A percentile compares a stretch with the other conserved stretches of the same genome.
These are phyloP conservation scores for Polychaeton citri DNA, from an alignment of 2,329 filamentous ascomycete species.

Conservation along the genomic window DNA sequence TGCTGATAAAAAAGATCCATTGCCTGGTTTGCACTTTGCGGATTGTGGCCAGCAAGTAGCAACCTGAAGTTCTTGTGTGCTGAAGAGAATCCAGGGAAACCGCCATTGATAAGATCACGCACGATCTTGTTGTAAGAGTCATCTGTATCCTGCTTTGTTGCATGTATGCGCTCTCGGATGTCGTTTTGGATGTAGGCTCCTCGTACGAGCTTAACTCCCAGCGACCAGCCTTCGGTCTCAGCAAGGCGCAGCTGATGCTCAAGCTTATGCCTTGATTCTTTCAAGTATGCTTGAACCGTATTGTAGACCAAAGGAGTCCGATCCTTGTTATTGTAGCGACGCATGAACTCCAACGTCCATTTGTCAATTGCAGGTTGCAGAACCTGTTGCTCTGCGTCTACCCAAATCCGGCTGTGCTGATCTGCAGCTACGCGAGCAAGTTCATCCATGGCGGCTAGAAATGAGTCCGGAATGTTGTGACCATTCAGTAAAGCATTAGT, in stretches of 20 bases:
- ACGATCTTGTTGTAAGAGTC: slow-evolving; percentile 15
- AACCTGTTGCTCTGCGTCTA: slow-evolving; percentile 42
- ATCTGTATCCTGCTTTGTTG: slow-evolving; percentile 16
- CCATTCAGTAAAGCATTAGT: slow-evolving; percentile 28
- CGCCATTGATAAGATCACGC: slow-evolving; percentile 10
- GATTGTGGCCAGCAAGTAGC: slow-evolving; percentile 20
- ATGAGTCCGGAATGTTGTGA: slow-evolving; percentile 25
- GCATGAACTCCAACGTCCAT: slow-evolving; percentile 42
- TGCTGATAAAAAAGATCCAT: slow-evolving; percentile 7
- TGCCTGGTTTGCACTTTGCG: slow-evolving; percentile 9
- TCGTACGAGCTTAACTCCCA: slow-evolving; percentile 40
- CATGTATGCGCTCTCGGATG: slow-evolving; percentile 13
- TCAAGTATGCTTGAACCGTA: slow-evolving; percentile 42
- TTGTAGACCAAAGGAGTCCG: slow-evolving; percentile 33
- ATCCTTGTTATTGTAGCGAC: slow-evolving; percentile 34
- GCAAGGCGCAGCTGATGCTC: slow-evolving; percentile 32
- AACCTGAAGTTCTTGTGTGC: slow-evolving; percentile 8
- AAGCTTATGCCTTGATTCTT: slow-evolving; percentile 33
- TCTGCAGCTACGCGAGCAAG: slow-evolving; percentile 31
- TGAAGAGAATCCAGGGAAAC: slow-evolving; percentile 10
- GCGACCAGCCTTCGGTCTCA: slow-evolving; percentile 33
- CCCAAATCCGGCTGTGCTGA: slow-evolving; percentile 32
- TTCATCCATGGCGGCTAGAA: slow-evolving; percentile 29
- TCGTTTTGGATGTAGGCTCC: slow-evolving; percentile 41
- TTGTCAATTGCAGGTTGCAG: slow-evolving; percentile 39